Percentiles rank a stretch among this genome's conserved stretches.
phyloP scores from a whole-genome alignment of 1,284 basidiomycete genomes.

The Ceratobasidium theobromae region DNA sequence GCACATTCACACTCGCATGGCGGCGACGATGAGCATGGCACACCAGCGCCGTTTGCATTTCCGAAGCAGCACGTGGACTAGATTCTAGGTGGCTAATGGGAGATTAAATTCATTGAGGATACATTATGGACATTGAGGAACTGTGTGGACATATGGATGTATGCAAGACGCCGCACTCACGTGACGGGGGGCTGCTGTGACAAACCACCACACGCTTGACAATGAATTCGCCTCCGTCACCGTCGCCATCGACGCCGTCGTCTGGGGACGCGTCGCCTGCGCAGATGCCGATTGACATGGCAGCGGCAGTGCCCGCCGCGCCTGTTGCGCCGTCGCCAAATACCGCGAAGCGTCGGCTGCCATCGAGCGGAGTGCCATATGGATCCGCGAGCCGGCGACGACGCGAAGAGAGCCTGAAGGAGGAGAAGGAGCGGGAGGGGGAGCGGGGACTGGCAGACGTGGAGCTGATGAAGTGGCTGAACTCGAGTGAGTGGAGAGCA shows the following conservation, averaged over 20 bases:
- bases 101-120: too few species aligned
- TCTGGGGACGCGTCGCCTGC: conserved; percentile 16
- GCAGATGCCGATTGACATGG: background rate
- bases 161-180: too few species aligned
- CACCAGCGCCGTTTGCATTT: too few species aligned
- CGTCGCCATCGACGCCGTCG: conserved; percentile 23
- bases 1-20: conserved; percentile 39
- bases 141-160: too few species aligned
- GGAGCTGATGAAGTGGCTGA: conserved; percentile 28
- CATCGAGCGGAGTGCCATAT: conserved; percentile 8
- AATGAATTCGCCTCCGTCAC: conserved; percentile 26
- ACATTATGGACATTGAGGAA: conserved; percentile 21
- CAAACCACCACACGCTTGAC: background rate
- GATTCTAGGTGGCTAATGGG: too few species aligned
- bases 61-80: too few species aligned
- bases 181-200: conserved; percentile 7
- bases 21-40: conserved; percentile 37
- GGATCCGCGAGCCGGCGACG: conserved; percentile 18
- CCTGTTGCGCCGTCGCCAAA: conserved; percentile 12
- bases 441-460: conserved; percentile 22
- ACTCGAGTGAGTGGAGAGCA: conserved; percentile 2
- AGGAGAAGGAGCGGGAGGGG: conserved; percentile 12
- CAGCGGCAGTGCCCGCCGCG: background rate
- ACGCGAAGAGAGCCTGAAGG: conserved; percentile 12
- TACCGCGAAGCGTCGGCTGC: conserved; percentile 11